Base-by-base conservation (phyloP, 148 eudicot genomes). In the Camellia granthamiana region DNA sequence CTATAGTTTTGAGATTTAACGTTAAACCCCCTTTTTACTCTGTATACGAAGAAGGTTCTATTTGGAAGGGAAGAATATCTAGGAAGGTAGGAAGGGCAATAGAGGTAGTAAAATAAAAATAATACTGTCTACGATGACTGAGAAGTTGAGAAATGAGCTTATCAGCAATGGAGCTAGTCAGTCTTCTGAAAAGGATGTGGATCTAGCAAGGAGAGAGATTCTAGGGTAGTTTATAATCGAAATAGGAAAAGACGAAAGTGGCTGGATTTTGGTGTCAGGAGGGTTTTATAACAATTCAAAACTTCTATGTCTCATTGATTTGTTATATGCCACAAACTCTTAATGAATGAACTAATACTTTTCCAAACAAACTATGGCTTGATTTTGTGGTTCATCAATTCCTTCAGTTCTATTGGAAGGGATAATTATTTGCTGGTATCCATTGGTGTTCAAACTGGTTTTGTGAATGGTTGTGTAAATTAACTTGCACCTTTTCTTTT, bases 401-500 rank as follows among this genome's bases (percentile, higher is more conserved):
- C 56, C 58, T 44, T 73, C 46, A 30, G 38, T 30, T 30, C 38
- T 30, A 30, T 21, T 80, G 38, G 71, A 30, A 3, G n/a, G 59
- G 38, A 58, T 51, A 64, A n/a, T 58, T 69, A 7, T 46, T 72
- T 41, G 8, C 8, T 80, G 38, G 12, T 23, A 10, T 10, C n/a
- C 55, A 15, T 46, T 73, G 78, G 42, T 76, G 9, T 14, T 54
- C 54, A 5, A 47, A 7, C 30, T 69, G 69, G 79, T 77, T 68
- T 71, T 30, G 58, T 68, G 43, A n/a, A 43, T 21, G 14, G 58
- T 19, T 68, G 60, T 75, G 44, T 79, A 68, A 68, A n/a, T 30
- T 44, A 59, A 51, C 83, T 79, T 80, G 63, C 70, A 80, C 80
- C 84, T 59, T 67, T 64, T 61, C 51, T 84, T 83, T 86, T 61